Base-by-base conservation (phyloP, 345 rosid genomes). In the Hibiscus tridactylites region DNA sequence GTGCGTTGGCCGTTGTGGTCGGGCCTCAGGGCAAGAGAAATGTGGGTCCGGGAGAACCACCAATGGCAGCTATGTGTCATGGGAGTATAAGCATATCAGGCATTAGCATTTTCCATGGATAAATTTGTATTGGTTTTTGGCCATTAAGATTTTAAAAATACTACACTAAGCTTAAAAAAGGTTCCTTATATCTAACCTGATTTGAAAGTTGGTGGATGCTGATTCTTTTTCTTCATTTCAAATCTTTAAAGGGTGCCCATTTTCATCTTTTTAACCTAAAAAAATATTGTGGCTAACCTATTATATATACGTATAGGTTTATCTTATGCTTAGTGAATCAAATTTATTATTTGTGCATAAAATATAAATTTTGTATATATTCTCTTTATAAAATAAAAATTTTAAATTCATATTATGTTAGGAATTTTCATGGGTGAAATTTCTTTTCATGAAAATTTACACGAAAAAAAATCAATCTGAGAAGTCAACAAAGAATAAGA, bases 201-300 rank as follows among this genome's bases (percentile, higher is more conserved):
- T 42, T 54, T 10, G 9, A 71, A 71, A 71, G 56, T 28, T 60
- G 6, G 64, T 71, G 65, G 73, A 71, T 71, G 42, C 66, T 44
- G 74, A 59, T 71, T 71, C 74, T 71, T 4, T 4, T 1, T 39
- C 37, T 29, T 8, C 24, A n/a, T 59, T 57, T 57, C 65, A 70
- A 70, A 57, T 71, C 57, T 58, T 42, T 71, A 59, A 58, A 59
- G 53, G 47, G 15, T 16, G 13, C 42, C 57, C 10, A 29, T 28
- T 67, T 67, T 44, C 11, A 9, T 21, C 67, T 47, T 67, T 28
- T 49, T 3, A 2, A 12, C 3, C 12, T 44, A 65, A 12, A 44
- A 24, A 42, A 17, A 35, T 63, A 6, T 17, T 37, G 2, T 63
- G 15, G 9, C 0, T n/a, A 16, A 52, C 6, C n/a, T 17, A 17